Conservation (phyloP, 2,329 filamentous ascomycete species). For the Fusarium sp. region DNA sequence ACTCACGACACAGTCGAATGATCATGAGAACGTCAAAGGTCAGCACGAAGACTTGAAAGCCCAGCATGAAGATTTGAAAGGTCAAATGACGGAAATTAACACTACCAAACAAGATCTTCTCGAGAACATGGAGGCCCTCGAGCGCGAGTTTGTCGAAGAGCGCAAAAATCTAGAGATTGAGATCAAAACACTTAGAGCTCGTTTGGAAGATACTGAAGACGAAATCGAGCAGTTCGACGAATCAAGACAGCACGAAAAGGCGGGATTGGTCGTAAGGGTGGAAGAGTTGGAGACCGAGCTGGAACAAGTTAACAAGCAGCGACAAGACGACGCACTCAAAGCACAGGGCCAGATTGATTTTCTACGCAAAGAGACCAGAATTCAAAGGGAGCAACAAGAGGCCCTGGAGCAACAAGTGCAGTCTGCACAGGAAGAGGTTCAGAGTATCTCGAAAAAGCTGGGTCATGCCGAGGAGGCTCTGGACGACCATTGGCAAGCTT, state of each 20-base stretch:
- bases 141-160: slow-evolving; percentile 88
- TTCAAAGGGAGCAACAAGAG: slow-evolving; percentile 70
- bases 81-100: slow-evolving; percentile 83
- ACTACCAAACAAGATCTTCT: slow-evolving; percentile 94
- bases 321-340: slow-evolving; percentile 67
- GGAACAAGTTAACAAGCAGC: slow-evolving; percentile 69
- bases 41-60: slow-evolving; percentile 64
- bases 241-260: slow-evolving; percentile 84
- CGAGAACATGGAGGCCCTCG: slow-evolving; percentile 92
- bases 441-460: slow-evolving; percentile 62
- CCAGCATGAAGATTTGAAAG: slow-evolving; percentile 67
- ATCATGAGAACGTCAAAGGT: slow-evolving; percentile 70
- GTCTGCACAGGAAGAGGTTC: slow-evolving; percentile 64
- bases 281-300: slow-evolving; percentile 77
- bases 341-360: slow-evolving; percentile 72
- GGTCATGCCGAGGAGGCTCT: slow-evolving; percentile 62
- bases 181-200: slow-evolving; percentile 78
- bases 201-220: slow-evolving; percentile 89
- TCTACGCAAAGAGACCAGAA: slow-evolving; percentile 68
- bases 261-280: slow-evolving; percentile 74
- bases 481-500: slow-evolving; percentile 62
- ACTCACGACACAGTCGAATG: slow-evolving; percentile 65
- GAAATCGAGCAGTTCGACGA: slow-evolving; percentile 88
- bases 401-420: slow-evolving; percentile 69
- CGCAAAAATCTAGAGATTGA: slow-evolving; percentile 85